phyloP scores from a whole-genome alignment of 2,329 filamentous ascomycete genomes.

The Penicillium italicum region DNA sequence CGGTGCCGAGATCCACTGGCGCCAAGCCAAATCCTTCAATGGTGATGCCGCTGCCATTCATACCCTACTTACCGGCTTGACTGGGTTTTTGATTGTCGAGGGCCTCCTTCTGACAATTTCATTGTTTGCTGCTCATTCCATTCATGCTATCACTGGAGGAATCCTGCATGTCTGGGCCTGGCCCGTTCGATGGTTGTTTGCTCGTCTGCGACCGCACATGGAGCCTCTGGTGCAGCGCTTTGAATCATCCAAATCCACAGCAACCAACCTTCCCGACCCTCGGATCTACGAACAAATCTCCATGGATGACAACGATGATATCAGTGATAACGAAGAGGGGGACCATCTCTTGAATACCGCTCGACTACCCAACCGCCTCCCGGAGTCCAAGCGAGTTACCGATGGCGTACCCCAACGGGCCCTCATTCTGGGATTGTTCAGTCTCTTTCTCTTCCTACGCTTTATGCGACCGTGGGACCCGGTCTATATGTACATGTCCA shows the following conservation, averaged over 20 bases:
- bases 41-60: constrained; percentile 33
- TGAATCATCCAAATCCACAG: background rate
- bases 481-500: constrained; percentile 28
- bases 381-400: constrained; percentile 9
- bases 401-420: constrained; percentile 16
- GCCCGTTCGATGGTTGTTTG: constrained; percentile 18
- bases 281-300: constrained; percentile 26
- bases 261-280: constrained; percentile 15
- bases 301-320: constrained; percentile 22
- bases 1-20: constrained; percentile 39
- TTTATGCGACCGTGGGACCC: constrained; percentile 27
- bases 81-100: constrained; percentile 33
- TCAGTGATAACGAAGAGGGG: constrained; percentile 24
- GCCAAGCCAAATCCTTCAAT: constrained; percentile 33
- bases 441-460: constrained; percentile 25
- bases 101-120: constrained; percentile 25
- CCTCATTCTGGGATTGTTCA: constrained; percentile 19
- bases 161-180: constrained; percentile 26
- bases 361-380: constrained; percentile 1
- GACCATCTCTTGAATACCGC: constrained; percentile 16
- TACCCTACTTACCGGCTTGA: constrained; percentile 32
- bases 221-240: constrained; percentile 3
- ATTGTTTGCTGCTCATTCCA: constrained; percentile 23
- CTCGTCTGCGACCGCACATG: constrained; percentile 10
- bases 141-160: constrained; percentile 26